These are phyloP conservation scores for Madurella mycetomatis DNA, from an alignment of 2,329 filamentous ascomycete species.

Conservation along the genomic window DNA sequence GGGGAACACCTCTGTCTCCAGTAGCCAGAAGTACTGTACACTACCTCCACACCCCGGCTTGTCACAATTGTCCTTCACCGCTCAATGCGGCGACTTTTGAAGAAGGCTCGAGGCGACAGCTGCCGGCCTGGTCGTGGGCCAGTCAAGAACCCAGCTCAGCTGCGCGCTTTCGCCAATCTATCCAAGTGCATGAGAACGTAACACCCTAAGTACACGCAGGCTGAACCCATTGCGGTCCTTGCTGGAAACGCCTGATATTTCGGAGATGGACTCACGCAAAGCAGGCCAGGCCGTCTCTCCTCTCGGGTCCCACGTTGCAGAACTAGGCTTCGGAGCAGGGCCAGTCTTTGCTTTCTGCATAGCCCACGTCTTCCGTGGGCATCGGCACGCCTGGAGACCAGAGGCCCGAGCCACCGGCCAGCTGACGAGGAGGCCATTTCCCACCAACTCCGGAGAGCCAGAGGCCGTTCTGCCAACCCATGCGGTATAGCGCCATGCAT, in stretches of 20 bases:
- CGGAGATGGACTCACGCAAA: no score
- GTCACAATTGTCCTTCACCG: conserved; percentile 18
- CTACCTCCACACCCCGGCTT: conserved; percentile 7
- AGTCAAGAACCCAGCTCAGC: conserved; percentile 6
- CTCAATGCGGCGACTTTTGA: conserved; percentile 9
- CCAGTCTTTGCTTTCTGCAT: no score
- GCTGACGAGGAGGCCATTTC: no score
- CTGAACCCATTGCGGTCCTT: conserved; percentile 12
- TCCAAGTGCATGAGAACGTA: conserved; percentile 15
- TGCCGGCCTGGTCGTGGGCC: conserved; percentile 11
- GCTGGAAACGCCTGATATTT: no score
- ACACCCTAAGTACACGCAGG: conserved; percentile 12
- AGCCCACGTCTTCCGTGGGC: no score
- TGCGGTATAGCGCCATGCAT: conserved; percentile 4
- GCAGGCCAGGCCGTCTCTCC: no score
- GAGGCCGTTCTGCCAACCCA: neutral
- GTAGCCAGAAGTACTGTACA: neutral
- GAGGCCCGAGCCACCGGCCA: no score
- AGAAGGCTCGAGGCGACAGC: neutral
- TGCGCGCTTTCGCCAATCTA: conserved; percentile 7
- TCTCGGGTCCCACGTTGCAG: no score
- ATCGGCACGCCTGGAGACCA: no score
- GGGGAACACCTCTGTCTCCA: no score
- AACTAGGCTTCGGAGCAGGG: no score
- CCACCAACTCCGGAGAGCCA: no score